Percentiles rank a stretch among this genome's conserved stretches.
These are phyloP conservation scores for Fusarium sp. DNA, from an alignment of 2,329 filamentous ascomycete species.

Conservation along the genomic window DNA sequence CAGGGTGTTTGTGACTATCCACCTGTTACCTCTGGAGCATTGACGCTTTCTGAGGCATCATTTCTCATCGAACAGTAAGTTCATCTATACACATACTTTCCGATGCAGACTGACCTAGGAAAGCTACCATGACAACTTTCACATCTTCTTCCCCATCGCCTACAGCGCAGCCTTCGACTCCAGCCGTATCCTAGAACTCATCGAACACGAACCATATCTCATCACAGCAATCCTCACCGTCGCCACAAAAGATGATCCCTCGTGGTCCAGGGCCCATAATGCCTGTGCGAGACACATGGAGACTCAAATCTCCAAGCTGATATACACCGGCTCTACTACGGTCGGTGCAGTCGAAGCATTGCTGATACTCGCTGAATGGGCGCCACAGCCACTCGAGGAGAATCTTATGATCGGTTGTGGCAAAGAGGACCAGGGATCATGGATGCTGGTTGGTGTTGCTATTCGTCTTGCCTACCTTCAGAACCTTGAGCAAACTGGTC, in stretches of 20 bases:
- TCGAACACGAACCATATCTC: constrained; percentile 71
- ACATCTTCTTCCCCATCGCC: constrained; percentile 76
- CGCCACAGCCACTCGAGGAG: constrained; percentile 70
- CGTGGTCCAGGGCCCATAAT: constrained; percentile 70
- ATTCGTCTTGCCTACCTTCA: constrained; percentile 76
- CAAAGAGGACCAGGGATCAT: constrained; percentile 78
- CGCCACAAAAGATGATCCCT: constrained; percentile 74
- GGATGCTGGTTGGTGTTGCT: constrained; percentile 80
- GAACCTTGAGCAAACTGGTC: constrained; percentile 73
- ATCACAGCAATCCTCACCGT: constrained; percentile 77
- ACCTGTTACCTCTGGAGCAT: constrained; percentile 46
- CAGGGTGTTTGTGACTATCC: constrained; percentile 40
- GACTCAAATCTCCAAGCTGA: constrained; percentile 71
- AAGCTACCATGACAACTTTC: constrained; percentile 72
- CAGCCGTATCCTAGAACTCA: constrained; percentile 62
- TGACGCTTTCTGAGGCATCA: constrained; percentile 41
- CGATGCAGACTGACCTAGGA: background rate
- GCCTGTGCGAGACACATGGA: constrained; percentile 77
- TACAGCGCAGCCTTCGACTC: constrained; percentile 67
- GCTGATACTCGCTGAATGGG: constrained; percentile 77
- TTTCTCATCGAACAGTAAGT: constrained; percentile 45
- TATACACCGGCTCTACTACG: constrained; percentile 72
- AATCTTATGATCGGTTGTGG: constrained; percentile 73
- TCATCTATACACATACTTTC: no score
- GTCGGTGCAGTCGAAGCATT: constrained; percentile 78